Evolutionary conservation across 768 basidiomycete genomes (phyloP), one percentile per base, ranked within the genome.

Genomic region (Podaxis pistillaris): DNA sequence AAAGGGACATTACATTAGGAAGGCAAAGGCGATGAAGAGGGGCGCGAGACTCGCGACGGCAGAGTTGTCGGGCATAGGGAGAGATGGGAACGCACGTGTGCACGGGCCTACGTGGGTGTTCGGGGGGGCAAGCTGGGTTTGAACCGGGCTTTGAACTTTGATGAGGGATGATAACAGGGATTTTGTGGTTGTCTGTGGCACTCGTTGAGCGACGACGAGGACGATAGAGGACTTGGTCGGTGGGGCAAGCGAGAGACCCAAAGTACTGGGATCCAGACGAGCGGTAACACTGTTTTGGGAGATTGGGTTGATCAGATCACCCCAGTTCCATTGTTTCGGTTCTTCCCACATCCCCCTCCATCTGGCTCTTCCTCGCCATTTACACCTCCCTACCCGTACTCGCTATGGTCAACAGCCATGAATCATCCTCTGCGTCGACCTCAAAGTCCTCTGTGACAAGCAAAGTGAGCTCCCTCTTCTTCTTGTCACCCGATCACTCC

Each of bases 21-120:
- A 62, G 12, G 73, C 80, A 33, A 88, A 73, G 38, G 84, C 63
- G 41, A 83, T 67, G 19, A 86, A 69, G 7, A 87, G 62, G 3
- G 78, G 76, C 5, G 72, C 68, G 33, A 83, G 75, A 17, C 33
- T 24, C 24, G 36, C 11, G 33, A 17, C n/a, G 41, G 58, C 55
- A 13, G 44, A 7, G 38, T 22, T 56, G 44, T 56, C 61, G 36
- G 50, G 30, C 62, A 54, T 63, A 47, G 38, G 33, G 33, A 17
- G 9, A n/a, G 17, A 55, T 17, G 30, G 24, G 12, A 33, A 9
- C 2, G 7, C 4, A n/a, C 9, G 49, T 37, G 15, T 3, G 33
- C 53, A 24, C 6, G 56, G 15, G n/a, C n/a, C 22, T n/a, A 44
- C 37, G 56, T 13, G 12, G 19, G 2, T 50, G 47, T 30, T 30